Conservation (phyloP, 768 basidiomycete species). For the Suillus americanus region DNA sequence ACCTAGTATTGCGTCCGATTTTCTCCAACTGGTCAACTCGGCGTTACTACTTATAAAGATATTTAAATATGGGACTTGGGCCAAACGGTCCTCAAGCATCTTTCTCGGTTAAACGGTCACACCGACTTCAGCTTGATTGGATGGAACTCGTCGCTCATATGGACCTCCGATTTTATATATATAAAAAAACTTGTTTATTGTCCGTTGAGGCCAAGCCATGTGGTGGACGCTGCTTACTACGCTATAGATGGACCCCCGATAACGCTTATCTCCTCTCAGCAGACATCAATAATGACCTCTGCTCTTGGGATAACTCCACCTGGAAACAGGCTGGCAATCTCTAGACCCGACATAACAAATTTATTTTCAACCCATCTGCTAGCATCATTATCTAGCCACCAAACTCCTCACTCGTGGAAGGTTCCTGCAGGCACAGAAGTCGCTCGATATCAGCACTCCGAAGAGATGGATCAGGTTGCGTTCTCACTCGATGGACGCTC, state of each 20-base stretch:
- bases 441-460: background rate
- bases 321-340: background rate
- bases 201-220: too few relatives aligned
- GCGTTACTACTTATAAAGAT: background rate
- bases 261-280: background rate
- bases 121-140: background rate
- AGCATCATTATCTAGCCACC: background rate
- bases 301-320: background rate
- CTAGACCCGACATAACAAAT: background rate
- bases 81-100: background rate
- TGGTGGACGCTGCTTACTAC: too few relatives aligned
- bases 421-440: background rate
- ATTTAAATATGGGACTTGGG: background rate
- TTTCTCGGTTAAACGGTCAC: background rate
- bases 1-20: background rate
- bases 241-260: too few relatives aligned
- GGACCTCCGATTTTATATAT: too few relatives aligned
- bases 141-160: background rate
- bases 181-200: too few relatives aligned
- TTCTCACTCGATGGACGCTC: background rate
- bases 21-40: background rate
- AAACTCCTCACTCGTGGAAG: background rate
- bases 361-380: background rate
- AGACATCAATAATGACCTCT: background rate
- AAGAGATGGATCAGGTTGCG: background rate